Percentiles rank a stretch among this genome's conserved stretches.
Conservation (phyloP, 1,139 yeast species). For the Suhomyces panamericanus region DNA sequence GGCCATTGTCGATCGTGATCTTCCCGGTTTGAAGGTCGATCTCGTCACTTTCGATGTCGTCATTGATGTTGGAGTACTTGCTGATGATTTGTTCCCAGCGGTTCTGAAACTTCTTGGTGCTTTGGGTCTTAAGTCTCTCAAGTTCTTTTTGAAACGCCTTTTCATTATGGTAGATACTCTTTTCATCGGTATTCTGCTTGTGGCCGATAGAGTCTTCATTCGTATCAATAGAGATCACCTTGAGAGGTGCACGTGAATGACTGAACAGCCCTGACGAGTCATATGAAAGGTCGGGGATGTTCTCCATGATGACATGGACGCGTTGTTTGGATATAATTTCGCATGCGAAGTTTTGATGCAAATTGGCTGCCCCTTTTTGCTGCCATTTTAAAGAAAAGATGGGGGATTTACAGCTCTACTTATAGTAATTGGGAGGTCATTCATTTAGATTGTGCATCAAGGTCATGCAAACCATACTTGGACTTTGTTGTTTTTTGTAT, state of each 20-base stretch:
- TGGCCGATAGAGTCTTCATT: slow-evolving; percentile 1
- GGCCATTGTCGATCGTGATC: slow-evolving; percentile 64
- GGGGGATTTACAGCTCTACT: background rate
- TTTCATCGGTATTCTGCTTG: slow-evolving; percentile 4
- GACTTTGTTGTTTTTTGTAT: too few species aligned
- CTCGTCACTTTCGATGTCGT: slow-evolving; percentile 59
- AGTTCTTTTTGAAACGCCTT: slow-evolving; percentile 27
- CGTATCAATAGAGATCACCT: slow-evolving; percentile 8
- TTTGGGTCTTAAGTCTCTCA: slow-evolving; percentile 27
- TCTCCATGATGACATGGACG: slow-evolving; percentile 11
- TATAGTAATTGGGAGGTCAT: background rate
- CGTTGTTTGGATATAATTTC: background rate
- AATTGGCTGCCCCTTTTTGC: background rate
- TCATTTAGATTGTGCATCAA: background rate
- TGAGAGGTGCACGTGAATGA: background rate
- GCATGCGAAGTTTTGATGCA: background rate
- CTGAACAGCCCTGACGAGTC: slow-evolving; percentile 9
- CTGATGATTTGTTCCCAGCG: slow-evolving; percentile 59
- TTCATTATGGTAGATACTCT: slow-evolving; percentile 5
- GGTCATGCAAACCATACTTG: too few species aligned
- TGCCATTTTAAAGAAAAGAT: background rate
- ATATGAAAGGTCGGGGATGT: slow-evolving; percentile 16
- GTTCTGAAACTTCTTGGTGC: slow-evolving; percentile 33
- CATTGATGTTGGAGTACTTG: slow-evolving; percentile 53
- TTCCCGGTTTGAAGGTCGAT: slow-evolving; percentile 63